Conservation (phyloP, 2,329 filamentous ascomycete species). For the Epichloe baconii region DNA sequence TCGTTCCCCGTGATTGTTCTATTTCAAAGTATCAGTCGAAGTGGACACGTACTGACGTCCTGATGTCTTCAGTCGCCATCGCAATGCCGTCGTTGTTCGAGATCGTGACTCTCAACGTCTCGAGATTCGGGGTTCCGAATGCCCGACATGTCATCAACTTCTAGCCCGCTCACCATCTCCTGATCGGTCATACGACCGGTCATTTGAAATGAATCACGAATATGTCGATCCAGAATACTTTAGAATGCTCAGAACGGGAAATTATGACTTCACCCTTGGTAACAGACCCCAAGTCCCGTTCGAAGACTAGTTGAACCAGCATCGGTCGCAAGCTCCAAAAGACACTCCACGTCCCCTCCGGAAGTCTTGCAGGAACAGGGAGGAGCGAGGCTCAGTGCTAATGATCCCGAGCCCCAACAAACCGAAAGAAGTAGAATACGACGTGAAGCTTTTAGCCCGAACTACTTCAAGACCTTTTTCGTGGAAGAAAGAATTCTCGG, state of each 20-base stretch:
- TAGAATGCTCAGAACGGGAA: constrained; percentile 63
- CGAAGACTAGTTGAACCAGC: constrained; percentile 38
- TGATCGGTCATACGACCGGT: constrained; percentile 36
- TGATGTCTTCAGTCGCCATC: constrained; percentile 56
- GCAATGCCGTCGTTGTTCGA: constrained; percentile 83
- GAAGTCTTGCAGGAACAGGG: constrained; percentile 11
- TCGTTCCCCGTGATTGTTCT: neutral
- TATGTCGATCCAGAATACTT: constrained; percentile 93
- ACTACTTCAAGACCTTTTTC: constrained; percentile 91
- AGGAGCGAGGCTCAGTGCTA: constrained; percentile 38
- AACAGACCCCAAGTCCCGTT: constrained; percentile 39
- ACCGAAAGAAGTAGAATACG: constrained; percentile 58
- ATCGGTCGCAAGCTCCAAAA: constrained; percentile 13
- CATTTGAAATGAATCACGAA: constrained; percentile 29
- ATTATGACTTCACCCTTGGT: constrained; percentile 30
- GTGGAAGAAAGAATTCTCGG: constrained; percentile 78
- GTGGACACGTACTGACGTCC: neutral
- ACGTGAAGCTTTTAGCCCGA: constrained; percentile 73
- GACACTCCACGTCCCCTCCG: constrained; percentile 9
- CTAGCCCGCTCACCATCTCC: constrained; percentile 34
- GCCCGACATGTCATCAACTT: constrained; percentile 81
- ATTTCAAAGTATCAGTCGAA: neutral
- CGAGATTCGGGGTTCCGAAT: constrained; percentile 67
- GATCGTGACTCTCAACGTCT: constrained; percentile 77
- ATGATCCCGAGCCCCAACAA: constrained; percentile 34